phyloP scores from a whole-genome alignment of 139 green algal genomes.

The Spirogloea muscicola region DNA sequence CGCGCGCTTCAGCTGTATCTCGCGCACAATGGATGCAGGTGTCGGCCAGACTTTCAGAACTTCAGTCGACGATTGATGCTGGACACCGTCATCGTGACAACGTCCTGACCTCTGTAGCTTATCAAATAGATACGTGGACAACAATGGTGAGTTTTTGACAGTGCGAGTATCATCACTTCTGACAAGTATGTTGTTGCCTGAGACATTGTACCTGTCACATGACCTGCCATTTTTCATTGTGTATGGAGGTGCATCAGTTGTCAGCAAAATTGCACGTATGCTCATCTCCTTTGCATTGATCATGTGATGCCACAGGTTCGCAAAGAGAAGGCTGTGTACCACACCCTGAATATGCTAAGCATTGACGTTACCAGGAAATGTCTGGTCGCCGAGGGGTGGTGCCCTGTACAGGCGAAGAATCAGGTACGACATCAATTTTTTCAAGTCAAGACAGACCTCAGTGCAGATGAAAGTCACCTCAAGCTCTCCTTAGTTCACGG shows the following conservation, averaged over 20 bases:
- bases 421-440: too few species aligned
- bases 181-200: too few species aligned
- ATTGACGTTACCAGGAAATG: conserved; percentile 90
- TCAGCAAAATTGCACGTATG: too few species aligned
- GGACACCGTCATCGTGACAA: conserved; percentile 66
- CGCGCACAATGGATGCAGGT: conserved; percentile 56
- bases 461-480: too few species aligned
- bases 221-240: too few species aligned
- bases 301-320: conserved; percentile 56
- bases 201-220: too few species aligned
- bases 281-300: neutral
- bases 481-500: conserved; percentile 16
- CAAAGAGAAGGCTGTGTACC: conserved; percentile 92
- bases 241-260: neutral
- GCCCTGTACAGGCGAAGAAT: conserved; percentile 58
- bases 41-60: conserved; percentile 75
- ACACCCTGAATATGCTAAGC: conserved; percentile 94
- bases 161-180: too few species aligned
- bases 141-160: conserved; percentile 27
- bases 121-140: conserved; percentile 65
- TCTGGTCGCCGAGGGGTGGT: conserved; percentile 93
- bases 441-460: neutral
- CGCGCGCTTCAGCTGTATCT: too few species aligned
- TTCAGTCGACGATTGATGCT: conserved; percentile 86
- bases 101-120: conserved; percentile 67